These are phyloP conservation scores for Salvia sclarea DNA, from an alignment of 305 asterid species.

Conservation along the genomic window DNA sequence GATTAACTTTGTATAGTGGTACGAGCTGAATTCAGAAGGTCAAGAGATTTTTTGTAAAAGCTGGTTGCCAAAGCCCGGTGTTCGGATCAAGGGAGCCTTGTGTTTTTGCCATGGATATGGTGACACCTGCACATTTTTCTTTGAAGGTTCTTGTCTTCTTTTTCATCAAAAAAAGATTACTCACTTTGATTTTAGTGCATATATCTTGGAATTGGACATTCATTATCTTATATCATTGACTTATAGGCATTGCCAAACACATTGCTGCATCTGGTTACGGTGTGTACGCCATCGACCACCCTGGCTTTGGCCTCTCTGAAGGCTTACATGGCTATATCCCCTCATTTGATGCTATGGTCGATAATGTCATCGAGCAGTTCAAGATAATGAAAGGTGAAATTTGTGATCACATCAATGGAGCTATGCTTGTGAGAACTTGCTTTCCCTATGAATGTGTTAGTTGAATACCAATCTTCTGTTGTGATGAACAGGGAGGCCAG, in stretches of 20 bases:
- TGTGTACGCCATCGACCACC: constrained; percentile 90
- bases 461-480: not conserved
- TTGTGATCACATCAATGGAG: not conserved
- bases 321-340: constrained; percentile 93
- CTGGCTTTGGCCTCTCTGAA: constrained; percentile 94
- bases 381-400: constrained; percentile 63
- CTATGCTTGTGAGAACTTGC: not conserved
- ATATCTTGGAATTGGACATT: not conserved
- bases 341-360: constrained; percentile 69
- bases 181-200: not conserved
- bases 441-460: not conserved
- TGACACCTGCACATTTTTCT: constrained; percentile 97
- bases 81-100: constrained; percentile 78
- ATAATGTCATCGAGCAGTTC: constrained; percentile 77
- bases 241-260: constrained; percentile 83
- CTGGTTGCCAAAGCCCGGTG: constrained; percentile 93
- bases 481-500: constrained; percentile 70
- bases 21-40: constrained; percentile 72
- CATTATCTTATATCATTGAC: constrained; percentile 17
- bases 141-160: constrained; percentile 67
- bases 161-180: not conserved
- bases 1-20: constrained; percentile 58
- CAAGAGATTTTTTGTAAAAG: constrained; percentile 91
- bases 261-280: constrained; percentile 88
- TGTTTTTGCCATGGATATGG: constrained; percentile 97